Evolutionary conservation across 108 stramenopile genomes (phyloP).

Genomic region (Mayamaea pseudoterrestris): DNA sequence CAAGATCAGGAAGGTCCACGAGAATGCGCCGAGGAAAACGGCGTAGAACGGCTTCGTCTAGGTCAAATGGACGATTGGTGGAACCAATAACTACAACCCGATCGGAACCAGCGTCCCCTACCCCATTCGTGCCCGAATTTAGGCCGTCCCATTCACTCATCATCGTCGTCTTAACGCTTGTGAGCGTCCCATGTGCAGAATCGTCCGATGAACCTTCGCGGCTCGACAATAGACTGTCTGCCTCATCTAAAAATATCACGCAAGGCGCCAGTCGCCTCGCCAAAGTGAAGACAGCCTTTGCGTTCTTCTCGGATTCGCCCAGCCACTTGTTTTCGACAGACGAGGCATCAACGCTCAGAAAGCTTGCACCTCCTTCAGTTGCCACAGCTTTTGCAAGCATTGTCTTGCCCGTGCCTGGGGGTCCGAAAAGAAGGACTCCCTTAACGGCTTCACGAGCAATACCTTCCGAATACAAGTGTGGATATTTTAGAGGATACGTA

Average conservation of each 20-base stretch:
- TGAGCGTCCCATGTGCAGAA: conserved; percentile 93
- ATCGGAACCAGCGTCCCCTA: conserved; percentile 58
- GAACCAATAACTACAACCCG: conserved; percentile 94
- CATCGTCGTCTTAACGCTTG: conserved; percentile 94
- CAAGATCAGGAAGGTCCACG: conserved; percentile 92
- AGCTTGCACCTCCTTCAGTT: conserved; percentile 95
- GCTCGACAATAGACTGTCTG: conserved; percentile 83
- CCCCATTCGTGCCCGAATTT: conserved; percentile 82
- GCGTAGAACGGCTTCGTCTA: conserved; percentile 94
- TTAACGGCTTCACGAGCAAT: conserved; percentile 90
- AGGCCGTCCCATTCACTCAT: conserved; percentile 98
- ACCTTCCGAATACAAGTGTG: conserved; percentile 90
- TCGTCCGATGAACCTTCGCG: conserved; percentile 89
- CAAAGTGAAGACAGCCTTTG: conserved; percentile 97
- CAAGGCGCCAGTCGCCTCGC: conserved; percentile 90
- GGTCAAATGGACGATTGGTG: conserved; percentile 94
- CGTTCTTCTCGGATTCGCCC: conserved; percentile 97
- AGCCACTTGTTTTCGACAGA: conserved; percentile 98
- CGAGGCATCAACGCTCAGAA: conserved; percentile 91
- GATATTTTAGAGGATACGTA: conserved; percentile 93
- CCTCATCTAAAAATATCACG: conserved; percentile 96
- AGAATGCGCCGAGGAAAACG: conserved; percentile 91
- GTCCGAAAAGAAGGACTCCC: conserved; percentile 94
- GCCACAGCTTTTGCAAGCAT: conserved; percentile 98
- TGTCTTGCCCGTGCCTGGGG: conserved; percentile 79